Evolutionary conservation across 2,329 filamentous ascomycete genomes (phyloP).

Genomic region (Geosmithia putterillii): DNA sequence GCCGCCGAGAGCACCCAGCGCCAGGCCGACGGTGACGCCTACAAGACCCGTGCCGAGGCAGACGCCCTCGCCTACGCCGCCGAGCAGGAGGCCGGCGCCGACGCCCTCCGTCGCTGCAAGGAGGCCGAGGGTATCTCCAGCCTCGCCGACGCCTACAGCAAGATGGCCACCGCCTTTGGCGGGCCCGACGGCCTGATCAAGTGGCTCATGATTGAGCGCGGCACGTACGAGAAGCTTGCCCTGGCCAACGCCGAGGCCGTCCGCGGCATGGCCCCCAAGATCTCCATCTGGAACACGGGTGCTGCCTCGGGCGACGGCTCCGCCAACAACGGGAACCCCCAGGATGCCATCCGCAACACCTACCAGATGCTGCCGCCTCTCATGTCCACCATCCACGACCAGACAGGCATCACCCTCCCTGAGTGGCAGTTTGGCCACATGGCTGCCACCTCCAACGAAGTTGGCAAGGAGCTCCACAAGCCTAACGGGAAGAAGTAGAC

Average conservation of each 20-base stretch:
- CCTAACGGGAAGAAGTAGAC: conserved; percentile 2
- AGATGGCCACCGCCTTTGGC: conserved; percentile 60
- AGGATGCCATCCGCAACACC: conserved; percentile 56
- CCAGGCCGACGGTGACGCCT: conserved; percentile 37
- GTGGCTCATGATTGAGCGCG: conserved; percentile 80
- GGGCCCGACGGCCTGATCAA: conserved; percentile 68
- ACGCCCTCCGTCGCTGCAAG: conserved; percentile 48
- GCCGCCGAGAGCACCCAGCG: conserved; percentile 29
- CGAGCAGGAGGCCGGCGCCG: conserved; percentile 43
- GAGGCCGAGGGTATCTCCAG: conserved; percentile 67
- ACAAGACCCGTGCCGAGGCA: conserved; percentile 31
- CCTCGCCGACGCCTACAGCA: conserved; percentile 70
- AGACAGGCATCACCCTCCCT: conserved; percentile 73
- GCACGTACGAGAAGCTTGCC: conserved; percentile 65
- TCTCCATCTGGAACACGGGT: conserved; percentile 80
- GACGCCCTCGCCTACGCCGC: conserved; percentile 24
- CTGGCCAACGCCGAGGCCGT: conserved; percentile 67
- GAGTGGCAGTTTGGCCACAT: conserved; percentile 56
- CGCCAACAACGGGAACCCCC: conserved; percentile 37
- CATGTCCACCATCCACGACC: conserved; percentile 76
- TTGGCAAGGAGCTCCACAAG: conserved; percentile 9
- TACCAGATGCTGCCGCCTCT: conserved; percentile 78
- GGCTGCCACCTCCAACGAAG: conserved; percentile 20
- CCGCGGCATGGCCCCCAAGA: conserved; percentile 72
- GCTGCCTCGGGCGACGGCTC: conserved; percentile 33